These are phyloP conservation scores for Yamadazyma friedrichii DNA, from an alignment of 1,139 yeast species.

Conservation along the genomic window DNA sequence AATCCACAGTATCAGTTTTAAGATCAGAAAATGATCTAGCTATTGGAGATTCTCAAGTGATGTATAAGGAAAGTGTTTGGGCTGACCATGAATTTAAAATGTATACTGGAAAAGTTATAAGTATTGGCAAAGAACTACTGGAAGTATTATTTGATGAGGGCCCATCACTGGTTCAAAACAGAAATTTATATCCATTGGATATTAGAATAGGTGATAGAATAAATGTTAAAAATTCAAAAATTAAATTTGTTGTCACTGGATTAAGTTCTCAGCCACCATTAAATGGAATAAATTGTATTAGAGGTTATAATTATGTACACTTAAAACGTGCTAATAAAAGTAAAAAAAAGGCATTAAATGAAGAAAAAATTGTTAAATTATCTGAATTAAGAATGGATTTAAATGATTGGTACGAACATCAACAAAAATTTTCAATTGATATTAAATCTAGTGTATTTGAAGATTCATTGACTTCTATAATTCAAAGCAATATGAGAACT, in stretches of 20 bases:
- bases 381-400: constrained; percentile 34
- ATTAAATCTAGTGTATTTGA: constrained; percentile 2
- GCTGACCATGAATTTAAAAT: constrained; percentile 35
- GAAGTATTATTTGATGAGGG: constrained; percentile 37
- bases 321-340: constrained; percentile 16
- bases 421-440: constrained; percentile 22
- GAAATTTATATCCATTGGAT: constrained; percentile 33
- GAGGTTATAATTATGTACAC: constrained; percentile 56
- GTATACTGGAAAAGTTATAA: constrained; percentile 30
- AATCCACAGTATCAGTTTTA: constrained; percentile 11
- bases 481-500: constrained; percentile 12
- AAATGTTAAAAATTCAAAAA: constrained; percentile 13
- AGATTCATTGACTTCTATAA: constrained; percentile 9
- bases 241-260: constrained; percentile 43
- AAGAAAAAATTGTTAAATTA: constrained; percentile 14
- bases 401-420: constrained; percentile 42
- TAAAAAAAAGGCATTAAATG: constrained; percentile 11
- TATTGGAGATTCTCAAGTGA: constrained; percentile 20
- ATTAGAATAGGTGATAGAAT: constrained; percentile 37
- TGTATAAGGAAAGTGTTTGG: constrained; percentile 31
- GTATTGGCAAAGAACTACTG: constrained; percentile 24
- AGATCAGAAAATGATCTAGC: constrained; percentile 21
- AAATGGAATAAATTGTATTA: constrained; percentile 43
- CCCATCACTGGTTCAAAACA: constrained; percentile 23
- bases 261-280: constrained; percentile 22